Conservation (phyloP, 768 basidiomycete genomes). For the Russula virescens region DNA sequence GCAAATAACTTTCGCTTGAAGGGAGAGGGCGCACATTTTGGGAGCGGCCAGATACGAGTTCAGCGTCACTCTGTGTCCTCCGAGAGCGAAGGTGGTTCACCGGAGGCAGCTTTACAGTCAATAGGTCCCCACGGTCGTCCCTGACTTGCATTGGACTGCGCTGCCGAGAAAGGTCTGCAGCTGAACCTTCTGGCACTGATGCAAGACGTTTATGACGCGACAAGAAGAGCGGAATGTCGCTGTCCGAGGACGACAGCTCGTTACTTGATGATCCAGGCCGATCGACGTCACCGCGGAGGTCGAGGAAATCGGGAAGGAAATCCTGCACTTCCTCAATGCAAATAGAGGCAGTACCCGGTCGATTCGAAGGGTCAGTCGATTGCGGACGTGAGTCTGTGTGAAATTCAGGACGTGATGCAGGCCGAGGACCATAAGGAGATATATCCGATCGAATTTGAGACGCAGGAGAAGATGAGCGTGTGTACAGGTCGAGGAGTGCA, state of each 20-base stretch:
- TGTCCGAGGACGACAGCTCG: not conserved
- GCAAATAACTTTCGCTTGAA: not conserved
- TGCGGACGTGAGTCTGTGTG: not conserved
- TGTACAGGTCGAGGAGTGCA: not conserved
- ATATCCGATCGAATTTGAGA: not conserved
- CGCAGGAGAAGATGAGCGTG: not conserved
- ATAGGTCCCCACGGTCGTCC: constrained; percentile 1
- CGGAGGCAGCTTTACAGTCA: not conserved
- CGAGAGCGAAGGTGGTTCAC: constrained; percentile 1
- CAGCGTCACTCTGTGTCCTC: constrained; percentile 13
- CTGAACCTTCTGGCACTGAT: not conserved
- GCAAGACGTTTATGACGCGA: not conserved
- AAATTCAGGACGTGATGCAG: not conserved
- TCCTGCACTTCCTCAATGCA: constrained; percentile 13
- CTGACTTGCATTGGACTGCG: not conserved
- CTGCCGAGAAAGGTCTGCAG: not conserved
- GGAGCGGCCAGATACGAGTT: constrained; percentile 2
- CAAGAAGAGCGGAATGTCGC: not conserved
- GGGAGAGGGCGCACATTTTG: not conserved
- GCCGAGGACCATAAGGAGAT: not conserved
- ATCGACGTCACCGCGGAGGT: constrained; percentile 12
- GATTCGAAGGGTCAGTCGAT: not conserved
- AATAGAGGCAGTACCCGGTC: not conserved
- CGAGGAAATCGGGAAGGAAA: constrained; percentile 22
- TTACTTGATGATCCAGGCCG: not conserved